Percentiles rank a stretch among this genome's conserved stretches.
phyloP scores from a whole-genome alignment of 306 rosid species.

The Dryas drummondii region DNA sequence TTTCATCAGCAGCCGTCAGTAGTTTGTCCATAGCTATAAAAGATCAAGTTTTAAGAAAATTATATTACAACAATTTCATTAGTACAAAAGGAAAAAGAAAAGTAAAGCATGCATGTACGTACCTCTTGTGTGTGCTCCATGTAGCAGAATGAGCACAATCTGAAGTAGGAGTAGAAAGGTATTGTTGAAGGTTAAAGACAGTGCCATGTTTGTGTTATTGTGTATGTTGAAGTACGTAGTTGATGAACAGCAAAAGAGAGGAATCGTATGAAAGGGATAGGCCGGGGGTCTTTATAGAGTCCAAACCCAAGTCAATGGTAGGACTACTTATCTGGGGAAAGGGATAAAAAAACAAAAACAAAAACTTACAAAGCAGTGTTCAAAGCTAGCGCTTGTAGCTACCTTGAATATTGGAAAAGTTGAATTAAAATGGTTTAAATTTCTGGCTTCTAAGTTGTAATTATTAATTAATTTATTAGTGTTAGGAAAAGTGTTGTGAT shows the following conservation, averaged over 20 bases:
- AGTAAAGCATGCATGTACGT: neutral
- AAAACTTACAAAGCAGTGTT: slow-evolving; percentile 5
- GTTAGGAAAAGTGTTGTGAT: slow-evolving; percentile 32
- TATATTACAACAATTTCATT: too few relatives aligned
- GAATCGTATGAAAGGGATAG: slow-evolving; percentile 26
- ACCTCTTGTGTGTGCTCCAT: slow-evolving; percentile 37
- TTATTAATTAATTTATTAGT: too few relatives aligned
- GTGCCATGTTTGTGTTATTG: slow-evolving; percentile 30
- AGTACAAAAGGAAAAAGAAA: too few relatives aligned
- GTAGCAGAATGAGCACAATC: slow-evolving; percentile 30
- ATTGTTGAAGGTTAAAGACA: slow-evolving; percentile 30
- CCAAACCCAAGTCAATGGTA: slow-evolving; percentile 41
- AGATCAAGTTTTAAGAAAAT: neutral
- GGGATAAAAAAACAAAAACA: neutral
- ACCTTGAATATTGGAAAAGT: neutral
- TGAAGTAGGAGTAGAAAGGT: slow-evolving; percentile 17
- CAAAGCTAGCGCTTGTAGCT: slow-evolving; percentile 2
- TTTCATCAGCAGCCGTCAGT: neutral
- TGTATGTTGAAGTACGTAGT: slow-evolving; percentile 8
- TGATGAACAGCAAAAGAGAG: slow-evolving; percentile 18
- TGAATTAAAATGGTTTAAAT: neutral
- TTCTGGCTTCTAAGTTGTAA: too few relatives aligned
- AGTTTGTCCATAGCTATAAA: slow-evolving; percentile 1
- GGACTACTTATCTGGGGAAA: neutral
- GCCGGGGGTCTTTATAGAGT: slow-evolving; percentile 23